Evolutionary conservation across 768 basidiomycete genomes (phyloP).

Genomic region (Cystobasidiopsis lactophilus): DNA sequence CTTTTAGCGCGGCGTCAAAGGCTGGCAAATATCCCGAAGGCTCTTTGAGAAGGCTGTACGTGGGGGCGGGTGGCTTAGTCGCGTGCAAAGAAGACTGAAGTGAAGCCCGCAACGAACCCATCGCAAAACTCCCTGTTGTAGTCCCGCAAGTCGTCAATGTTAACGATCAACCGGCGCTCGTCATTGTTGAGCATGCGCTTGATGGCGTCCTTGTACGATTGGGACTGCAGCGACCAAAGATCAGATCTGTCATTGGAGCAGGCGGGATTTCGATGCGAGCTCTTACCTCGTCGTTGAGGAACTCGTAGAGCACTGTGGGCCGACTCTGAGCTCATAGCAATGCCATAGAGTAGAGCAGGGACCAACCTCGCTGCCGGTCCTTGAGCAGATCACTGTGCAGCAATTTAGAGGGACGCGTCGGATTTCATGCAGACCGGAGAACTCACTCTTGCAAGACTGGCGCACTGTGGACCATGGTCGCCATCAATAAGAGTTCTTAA

Average conservation of each 20-base stretch:
- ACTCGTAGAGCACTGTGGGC: slow-evolving; percentile 15
- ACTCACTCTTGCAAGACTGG: slow-evolving; percentile 1
- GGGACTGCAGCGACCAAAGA: too few relatives aligned
- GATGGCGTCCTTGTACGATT: slow-evolving; percentile 11
- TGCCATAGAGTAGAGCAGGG: neutral
- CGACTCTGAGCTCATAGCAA: too few relatives aligned
- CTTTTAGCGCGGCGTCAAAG: slow-evolving; percentile 60
- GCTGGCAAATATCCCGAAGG: slow-evolving; percentile 72
- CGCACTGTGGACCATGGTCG: neutral
- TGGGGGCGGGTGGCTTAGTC: neutral
- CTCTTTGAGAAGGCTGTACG: slow-evolving; percentile 54
- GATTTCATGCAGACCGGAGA: neutral
- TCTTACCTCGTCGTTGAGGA: slow-evolving; percentile 63
- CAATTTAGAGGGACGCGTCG: neutral
- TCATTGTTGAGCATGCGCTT: slow-evolving; percentile 6
- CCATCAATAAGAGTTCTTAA: too few relatives aligned
- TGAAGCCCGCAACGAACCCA: slow-evolving; percentile 25
- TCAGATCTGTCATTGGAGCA: too few relatives aligned
- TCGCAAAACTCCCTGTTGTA: slow-evolving; percentile 70
- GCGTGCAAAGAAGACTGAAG: neutral
- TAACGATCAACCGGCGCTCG: slow-evolving; percentile 50
- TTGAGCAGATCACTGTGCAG: neutral
- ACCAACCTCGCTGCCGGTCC: neutral
- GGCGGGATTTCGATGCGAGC: neutral
- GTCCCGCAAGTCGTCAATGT: slow-evolving; percentile 85